A percentile compares a stretch with the other conserved stretches of the same genome.
Evolutionary conservation across 2,329 filamentous ascomycete species (phyloP).

Genomic region (Penicillium hesseltinei): DNA sequence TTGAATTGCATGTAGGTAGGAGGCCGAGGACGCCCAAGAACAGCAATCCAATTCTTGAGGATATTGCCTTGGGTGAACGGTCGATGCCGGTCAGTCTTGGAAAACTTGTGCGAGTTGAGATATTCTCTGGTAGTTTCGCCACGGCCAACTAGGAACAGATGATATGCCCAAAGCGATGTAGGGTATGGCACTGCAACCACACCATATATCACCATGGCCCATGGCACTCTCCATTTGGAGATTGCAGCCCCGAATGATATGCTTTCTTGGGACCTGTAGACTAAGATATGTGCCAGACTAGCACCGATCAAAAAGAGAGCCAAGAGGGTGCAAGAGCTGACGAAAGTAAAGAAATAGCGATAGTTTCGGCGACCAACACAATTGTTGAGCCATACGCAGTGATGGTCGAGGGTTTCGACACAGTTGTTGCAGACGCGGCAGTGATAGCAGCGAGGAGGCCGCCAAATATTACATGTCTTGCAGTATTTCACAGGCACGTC

Average conservation of each 20-base stretch:
- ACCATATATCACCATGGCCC: conserved; percentile 85
- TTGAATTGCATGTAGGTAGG: conserved; percentile 92
- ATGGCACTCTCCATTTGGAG: conserved; percentile 70
- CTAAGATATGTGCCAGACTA: conserved; percentile 75
- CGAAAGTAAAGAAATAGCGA: conserved; percentile 93
- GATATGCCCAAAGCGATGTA: conserved; percentile 78
- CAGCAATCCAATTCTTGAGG: conserved; percentile 74
- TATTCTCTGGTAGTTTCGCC: conserved; percentile 97
- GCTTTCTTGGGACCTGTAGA: conserved; percentile 63
- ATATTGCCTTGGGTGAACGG: conserved; percentile 79
- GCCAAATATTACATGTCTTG: conserved; percentile 96
- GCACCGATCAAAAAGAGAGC: conserved; percentile 72
- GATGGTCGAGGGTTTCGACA: conserved; percentile 94
- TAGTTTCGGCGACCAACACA: conserved; percentile 97
- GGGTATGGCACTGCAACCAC: conserved; percentile 76
- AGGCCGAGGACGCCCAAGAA: conserved; percentile 77
- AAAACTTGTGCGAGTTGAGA: conserved; percentile 92
- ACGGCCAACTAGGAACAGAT: conserved; percentile 83
- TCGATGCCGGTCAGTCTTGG: conserved; percentile 84
- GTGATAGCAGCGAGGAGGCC: conserved; percentile 90
- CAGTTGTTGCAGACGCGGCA: conserved; percentile 97
- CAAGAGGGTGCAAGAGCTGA: conserved; percentile 74
- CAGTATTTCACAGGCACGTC: conserved; percentile 98
- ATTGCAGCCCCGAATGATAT: conserved; percentile 69
- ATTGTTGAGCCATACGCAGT: conserved; percentile 99